Base-by-base conservation (phyloP, 768 basidiomycete genomes). In the Russula sp. region DNA sequence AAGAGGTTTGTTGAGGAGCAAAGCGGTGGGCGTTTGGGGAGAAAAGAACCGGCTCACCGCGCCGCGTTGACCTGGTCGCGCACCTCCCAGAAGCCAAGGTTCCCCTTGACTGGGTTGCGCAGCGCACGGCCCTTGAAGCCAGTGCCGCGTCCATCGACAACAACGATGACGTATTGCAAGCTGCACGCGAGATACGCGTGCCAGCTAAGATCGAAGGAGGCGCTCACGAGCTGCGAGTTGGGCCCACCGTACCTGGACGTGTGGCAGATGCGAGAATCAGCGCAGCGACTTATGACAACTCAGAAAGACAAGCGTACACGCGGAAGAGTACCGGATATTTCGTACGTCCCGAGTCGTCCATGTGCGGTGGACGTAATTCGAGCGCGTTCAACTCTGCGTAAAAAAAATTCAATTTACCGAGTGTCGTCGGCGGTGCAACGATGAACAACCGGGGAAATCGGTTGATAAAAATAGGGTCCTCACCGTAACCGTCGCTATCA, bases 321-420 rank as follows among this genome's bases (percentile, higher is more conserved):
- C 82, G 79, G 79, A 98, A 94, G 34, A 99, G 77, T 22, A 98
- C 94, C 1, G 97, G 91, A 71, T 99, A 98, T 73, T 96, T 94
- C 9, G 89, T 92, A 49, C 91, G 85, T n/a, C 97, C 97, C 22
- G 92, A 88, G 69, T 90, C 87, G 69, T 99, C 97, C 86, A 98
- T 90, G 62, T 83, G 80, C 4, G 94, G 93, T 18, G 97, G 97
- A 16, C 92, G 84, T 68, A 96, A 82, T 76, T 98, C 95, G 70
- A 89, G 81, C 59, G 91, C 89, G 73, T 97, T 97, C 59, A 98
- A 77, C 70, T 92, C 93, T 94, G 68, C 35, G 42, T 27, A 64
- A 61, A 54, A 64, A 59, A 35, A 35, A 34, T n/a, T 13, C 2
- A 52, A 42, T 11, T 22, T 7, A 32, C 45, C 45, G 27, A 37